Percentiles rank a stretch among this genome's conserved stretches.
These are phyloP conservation scores for Fomitopsis schrenkii DNA, from an alignment of 1,284 basidiomycete species.

Conservation along the genomic window DNA sequence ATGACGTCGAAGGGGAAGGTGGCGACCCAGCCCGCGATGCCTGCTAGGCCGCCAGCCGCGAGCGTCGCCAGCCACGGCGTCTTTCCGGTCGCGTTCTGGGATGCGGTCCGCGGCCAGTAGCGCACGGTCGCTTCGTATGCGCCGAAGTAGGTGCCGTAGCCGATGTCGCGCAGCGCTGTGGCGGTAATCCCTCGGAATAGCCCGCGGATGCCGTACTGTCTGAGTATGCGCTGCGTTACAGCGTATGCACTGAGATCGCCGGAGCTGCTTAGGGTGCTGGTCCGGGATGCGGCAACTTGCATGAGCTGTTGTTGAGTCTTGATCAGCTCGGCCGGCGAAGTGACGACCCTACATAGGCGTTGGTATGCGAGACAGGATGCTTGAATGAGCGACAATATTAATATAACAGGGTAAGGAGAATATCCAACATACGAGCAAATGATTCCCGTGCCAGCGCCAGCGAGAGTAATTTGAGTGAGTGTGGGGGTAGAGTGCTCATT, in stretches of 20 bases:
- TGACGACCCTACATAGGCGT: slow-evolving; percentile 51
- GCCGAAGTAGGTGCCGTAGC: slow-evolving; percentile 82
- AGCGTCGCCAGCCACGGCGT: slow-evolving; percentile 58
- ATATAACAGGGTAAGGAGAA: background rate
- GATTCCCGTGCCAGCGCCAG: slow-evolving; percentile 75
- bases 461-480: slow-evolving; percentile 66
- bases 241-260: slow-evolving; percentile 34
- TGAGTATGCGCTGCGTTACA: slow-evolving; percentile 53
- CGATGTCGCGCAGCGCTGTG: slow-evolving; percentile 72
- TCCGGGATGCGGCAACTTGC: slow-evolving; percentile 3
- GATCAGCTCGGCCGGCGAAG: slow-evolving; percentile 80
- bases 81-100: slow-evolving; percentile 43
- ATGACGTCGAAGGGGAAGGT: slow-evolving; percentile 86
- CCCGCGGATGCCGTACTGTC: slow-evolving; percentile 54
- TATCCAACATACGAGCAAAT: slow-evolving; percentile 60
- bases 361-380: background rate
- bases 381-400: background rate
- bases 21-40: slow-evolving; percentile 63
- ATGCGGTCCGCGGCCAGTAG: slow-evolving; percentile 38
- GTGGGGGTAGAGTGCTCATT: slow-evolving; percentile 45
- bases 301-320: slow-evolving; percentile 76
- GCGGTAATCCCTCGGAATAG: slow-evolving; percentile 75
- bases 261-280: slow-evolving; percentile 21
- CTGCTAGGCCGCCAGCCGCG: slow-evolving; percentile 76
- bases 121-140: slow-evolving; percentile 79